These are phyloP conservation scores for Neospora caninum DNA, from an alignment of 169 alveolate species.

Conservation along the genomic window DNA sequence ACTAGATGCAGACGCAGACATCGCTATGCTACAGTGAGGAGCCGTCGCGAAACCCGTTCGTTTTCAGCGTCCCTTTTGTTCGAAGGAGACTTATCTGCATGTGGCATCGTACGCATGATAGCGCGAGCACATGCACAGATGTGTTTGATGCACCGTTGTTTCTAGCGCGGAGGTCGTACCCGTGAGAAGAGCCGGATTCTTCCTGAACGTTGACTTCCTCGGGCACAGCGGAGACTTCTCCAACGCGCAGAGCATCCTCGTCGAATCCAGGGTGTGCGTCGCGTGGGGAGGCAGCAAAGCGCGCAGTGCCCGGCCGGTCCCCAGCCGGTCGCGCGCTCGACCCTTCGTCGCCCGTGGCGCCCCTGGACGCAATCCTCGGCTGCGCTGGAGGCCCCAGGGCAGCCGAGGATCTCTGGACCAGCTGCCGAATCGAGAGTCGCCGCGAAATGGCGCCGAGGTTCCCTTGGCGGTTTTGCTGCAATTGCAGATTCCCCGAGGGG, in stretches of 20 bases:
- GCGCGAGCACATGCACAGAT: neutral
- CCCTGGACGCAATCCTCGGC: neutral
- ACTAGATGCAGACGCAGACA: too few species aligned
- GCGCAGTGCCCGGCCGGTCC: neutral
- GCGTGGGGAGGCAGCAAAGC: neutral
- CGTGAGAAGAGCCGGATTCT: neutral
- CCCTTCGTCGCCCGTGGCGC: neutral
- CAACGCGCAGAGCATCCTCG: neutral
- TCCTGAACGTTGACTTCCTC: slow-evolving; percentile 9
- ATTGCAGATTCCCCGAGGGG: neutral
- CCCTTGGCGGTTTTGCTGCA: neutral
- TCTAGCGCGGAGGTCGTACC: neutral
- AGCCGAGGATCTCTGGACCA: neutral
- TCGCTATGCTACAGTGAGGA: too few species aligned
- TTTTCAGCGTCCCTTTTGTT: neutral
- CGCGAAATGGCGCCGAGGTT: neutral
- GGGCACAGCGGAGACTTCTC: slow-evolving; percentile 12
- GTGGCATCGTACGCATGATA: too few species aligned
- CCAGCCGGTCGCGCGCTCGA: neutral
- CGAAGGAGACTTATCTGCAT: neutral
- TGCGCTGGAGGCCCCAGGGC: neutral
- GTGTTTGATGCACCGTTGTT: neutral
- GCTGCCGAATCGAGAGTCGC: neutral
- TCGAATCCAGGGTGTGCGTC: neutral
- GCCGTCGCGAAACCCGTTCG: too few species aligned